phyloP scores from a whole-genome alignment of 306 rosid genomes.

The Trifolium subterraneum region DNA sequence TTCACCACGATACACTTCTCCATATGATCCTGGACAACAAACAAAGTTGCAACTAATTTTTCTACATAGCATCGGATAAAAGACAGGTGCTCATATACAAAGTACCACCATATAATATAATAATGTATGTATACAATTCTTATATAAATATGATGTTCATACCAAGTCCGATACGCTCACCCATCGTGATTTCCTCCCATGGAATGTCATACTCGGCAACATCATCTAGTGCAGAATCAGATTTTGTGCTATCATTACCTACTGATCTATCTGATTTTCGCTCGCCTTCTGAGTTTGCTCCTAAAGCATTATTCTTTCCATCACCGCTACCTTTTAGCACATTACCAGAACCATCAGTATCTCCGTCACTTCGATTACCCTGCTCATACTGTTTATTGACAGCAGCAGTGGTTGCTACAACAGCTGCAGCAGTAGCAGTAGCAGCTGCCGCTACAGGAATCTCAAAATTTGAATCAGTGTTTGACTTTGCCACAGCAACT shows the following conservation, averaged over 20 bases:
- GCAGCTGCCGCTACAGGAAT: slow-evolving; percentile 98
- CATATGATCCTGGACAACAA: slow-evolving; percentile 85
- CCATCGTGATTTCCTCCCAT: slow-evolving; percentile 89
- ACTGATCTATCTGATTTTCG: slow-evolving; percentile 76
- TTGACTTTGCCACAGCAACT: slow-evolving; percentile 82
- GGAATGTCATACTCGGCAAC: slow-evolving; percentile 96
- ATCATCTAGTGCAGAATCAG: slow-evolving; percentile 82
- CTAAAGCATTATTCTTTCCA: slow-evolving; percentile 58
- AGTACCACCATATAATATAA: slow-evolving; percentile 32
- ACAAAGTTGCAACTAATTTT: slow-evolving; percentile 38
- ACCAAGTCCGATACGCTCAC: slow-evolving; percentile 99
- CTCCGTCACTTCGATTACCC: slow-evolving; percentile 70
- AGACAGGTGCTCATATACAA: slow-evolving; percentile 28
- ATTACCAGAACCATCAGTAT: slow-evolving; percentile 57
- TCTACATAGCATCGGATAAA: slow-evolving; percentile 17
- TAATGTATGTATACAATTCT: slow-evolving; percentile 33
- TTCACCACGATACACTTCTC: slow-evolving; percentile 95
- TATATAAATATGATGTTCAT: slow-evolving; percentile 50
- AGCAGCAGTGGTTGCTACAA: slow-evolving; percentile 95
- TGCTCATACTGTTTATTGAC: slow-evolving; percentile 88
- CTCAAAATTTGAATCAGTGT: slow-evolving; percentile 67
- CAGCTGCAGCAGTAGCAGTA: slow-evolving; percentile 98
- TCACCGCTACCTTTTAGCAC: slow-evolving; percentile 68
- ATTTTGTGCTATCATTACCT: slow-evolving; percentile 77
- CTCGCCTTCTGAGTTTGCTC: slow-evolving; percentile 71